Conservation (phyloP, 2,329 filamentous ascomycete species). For the Pleoardoris graminearum region DNA sequence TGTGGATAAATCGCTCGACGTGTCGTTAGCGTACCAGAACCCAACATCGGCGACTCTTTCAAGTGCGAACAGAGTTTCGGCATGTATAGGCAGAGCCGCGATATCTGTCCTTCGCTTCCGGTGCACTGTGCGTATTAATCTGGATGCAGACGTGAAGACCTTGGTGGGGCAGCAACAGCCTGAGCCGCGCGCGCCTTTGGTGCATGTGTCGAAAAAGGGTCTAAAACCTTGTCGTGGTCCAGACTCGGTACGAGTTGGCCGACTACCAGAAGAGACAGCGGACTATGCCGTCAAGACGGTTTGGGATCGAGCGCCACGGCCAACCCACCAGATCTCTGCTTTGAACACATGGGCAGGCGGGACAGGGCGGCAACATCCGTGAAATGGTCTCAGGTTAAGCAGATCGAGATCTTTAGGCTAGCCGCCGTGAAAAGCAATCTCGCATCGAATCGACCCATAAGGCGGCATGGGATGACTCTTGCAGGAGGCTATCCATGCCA, state of each 20-base stretch:
- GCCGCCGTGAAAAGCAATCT: neutral
- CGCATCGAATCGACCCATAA: neutral
- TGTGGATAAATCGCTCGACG: conserved; percentile 12
- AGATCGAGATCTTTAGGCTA: neutral
- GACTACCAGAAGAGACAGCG: neutral
- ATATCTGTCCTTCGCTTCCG: neutral
- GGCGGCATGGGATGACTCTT: neutral
- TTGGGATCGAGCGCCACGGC: neutral
- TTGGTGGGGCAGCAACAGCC: neutral
- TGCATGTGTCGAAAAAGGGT: neutral
- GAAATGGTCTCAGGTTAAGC: neutral
- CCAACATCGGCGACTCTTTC: neutral
- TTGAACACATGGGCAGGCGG: neutral
- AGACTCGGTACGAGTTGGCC: conserved; percentile 2
- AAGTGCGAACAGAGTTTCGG: neutral
- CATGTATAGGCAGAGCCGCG: neutral
- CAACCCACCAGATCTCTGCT: neutral
- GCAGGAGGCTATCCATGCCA: neutral
- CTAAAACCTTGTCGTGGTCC: neutral
- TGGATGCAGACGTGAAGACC: neutral
- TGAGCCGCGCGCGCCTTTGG: neutral
- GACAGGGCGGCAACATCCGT: neutral
- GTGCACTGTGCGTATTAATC: neutral
- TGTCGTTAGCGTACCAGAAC: neutral
- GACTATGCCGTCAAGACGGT: neutral